phyloP scores from a whole-genome alignment of 495 filamentous ascomycete genomes.

The Hypoxylon fragiforme region DNA sequence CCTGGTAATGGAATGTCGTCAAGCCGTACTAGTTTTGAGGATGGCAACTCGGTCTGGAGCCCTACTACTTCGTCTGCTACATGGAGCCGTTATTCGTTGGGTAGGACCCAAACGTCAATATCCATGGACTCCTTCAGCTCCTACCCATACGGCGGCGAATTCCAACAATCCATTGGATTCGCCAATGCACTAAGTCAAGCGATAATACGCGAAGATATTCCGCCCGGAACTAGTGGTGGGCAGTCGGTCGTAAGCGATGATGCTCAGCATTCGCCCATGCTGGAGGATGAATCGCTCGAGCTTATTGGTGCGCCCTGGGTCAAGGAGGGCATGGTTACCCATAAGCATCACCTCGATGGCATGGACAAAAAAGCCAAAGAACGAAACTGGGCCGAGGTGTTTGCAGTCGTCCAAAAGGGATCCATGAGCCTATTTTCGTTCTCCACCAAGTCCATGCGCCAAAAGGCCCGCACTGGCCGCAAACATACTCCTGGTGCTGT shows the following conservation, averaged over 20 bases:
- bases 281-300: slow-evolving; percentile 90
- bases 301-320: slow-evolving; percentile 94
- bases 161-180: slow-evolving; percentile 95
- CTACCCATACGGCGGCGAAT: slow-evolving; percentile 78
- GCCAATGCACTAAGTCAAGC: slow-evolving; percentile 96
- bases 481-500: slow-evolving; percentile 43
- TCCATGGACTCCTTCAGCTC: slow-evolving; percentile 88
- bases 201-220: slow-evolving; percentile 88
- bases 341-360: slow-evolving; percentile 93
- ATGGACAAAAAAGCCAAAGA: slow-evolving; percentile 90
- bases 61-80: slow-evolving; percentile 75
- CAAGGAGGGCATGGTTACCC: slow-evolving; percentile 93
- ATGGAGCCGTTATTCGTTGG: slow-evolving; percentile 93
- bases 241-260: slow-evolving; percentile 57
- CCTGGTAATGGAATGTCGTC: slow-evolving; percentile 87
- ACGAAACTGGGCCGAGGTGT: slow-evolving; percentile 90
- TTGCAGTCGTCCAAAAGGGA: slow-evolving; percentile 98
- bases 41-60: slow-evolving; percentile 87
- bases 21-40: slow-evolving; percentile 90
- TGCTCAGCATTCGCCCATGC: slow-evolving; percentile 63
- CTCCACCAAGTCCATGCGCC: slow-evolving; percentile 71
- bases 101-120: slow-evolving; percentile 85
- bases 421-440: slow-evolving; percentile 95
- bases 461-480: slow-evolving; percentile 59
- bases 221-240: slow-evolving; percentile 56